phyloP scores from a whole-genome alignment of 805 yeast genomes.

The Teunomyces stri region DNA sequence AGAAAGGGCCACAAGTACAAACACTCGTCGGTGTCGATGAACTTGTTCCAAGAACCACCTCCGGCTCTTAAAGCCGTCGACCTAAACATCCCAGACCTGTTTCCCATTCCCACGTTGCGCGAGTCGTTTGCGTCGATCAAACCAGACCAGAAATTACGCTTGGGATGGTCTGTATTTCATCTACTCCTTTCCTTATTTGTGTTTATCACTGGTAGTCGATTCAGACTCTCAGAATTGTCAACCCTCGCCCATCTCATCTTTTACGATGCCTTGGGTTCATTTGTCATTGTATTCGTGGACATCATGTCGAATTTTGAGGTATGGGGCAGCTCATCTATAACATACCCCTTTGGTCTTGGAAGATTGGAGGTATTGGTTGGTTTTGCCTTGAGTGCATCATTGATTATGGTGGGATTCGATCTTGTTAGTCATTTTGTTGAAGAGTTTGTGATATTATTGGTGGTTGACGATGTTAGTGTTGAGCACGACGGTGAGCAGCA shows the following conservation, averaged over 20 bases:
- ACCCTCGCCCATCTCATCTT: slow-evolving; percentile 85
- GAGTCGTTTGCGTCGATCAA: slow-evolving; percentile 66
- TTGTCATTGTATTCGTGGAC: slow-evolving; percentile 67
- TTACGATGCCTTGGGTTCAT: slow-evolving; percentile 80
- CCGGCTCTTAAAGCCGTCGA: slow-evolving; percentile 53
- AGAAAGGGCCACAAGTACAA: slow-evolving; percentile 95
- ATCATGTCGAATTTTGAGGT: slow-evolving; percentile 88
- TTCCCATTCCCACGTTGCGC: slow-evolving; percentile 67
- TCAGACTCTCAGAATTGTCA: slow-evolving; percentile 57
- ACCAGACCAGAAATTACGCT: slow-evolving; percentile 52
- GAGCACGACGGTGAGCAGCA: slow-evolving; percentile 21
- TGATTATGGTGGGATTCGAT: slow-evolving; percentile 89
- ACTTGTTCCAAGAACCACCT: slow-evolving; percentile 91
- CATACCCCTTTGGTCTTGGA: slow-evolving; percentile 92
- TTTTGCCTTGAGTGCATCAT: slow-evolving; percentile 79
- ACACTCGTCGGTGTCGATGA: slow-evolving; percentile 95
- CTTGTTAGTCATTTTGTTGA: slow-evolving; percentile 83
- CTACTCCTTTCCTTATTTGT: slow-evolving; percentile 51
- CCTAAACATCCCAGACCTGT: slow-evolving; percentile 55
- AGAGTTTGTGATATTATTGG: slow-evolving; percentile 53
- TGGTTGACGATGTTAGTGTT: slow-evolving; percentile 26
- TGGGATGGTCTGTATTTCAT: slow-evolving; percentile 62
- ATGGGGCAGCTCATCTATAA: slow-evolving; percentile 80
- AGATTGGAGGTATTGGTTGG: slow-evolving; percentile 84
- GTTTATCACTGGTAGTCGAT: slow-evolving; percentile 58